Percentiles rank a stretch among this genome's conserved stretches.
These are phyloP conservation scores for Magnolia kwangsiensis DNA, from an alignment of 164 flowering plant genomes.

Conservation along the genomic window DNA sequence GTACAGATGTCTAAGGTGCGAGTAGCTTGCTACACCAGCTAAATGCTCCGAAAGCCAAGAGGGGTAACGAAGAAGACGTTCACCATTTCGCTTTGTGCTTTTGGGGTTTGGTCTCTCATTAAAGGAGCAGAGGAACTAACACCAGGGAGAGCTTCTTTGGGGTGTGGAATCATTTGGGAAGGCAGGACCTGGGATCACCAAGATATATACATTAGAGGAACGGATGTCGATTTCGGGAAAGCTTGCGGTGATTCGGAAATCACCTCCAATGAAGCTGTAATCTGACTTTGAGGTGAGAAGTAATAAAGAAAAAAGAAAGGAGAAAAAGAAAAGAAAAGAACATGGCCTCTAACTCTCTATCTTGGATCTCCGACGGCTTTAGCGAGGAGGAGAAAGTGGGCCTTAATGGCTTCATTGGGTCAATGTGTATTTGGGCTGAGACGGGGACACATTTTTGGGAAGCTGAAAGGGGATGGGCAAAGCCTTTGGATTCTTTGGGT, in stretches of 20 bases:
- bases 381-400: background rate
- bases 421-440: background rate
- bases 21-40: background rate
- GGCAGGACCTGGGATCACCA: background rate
- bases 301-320: background rate
- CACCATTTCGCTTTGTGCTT: background rate
- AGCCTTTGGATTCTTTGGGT: background rate
- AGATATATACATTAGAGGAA: background rate
- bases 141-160: background rate
- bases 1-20: slow-evolving; percentile 18
- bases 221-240: background rate
- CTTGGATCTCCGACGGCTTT: background rate
- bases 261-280: too few species aligned
- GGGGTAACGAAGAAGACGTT: background rate
- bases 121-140: background rate
- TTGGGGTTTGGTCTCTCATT: background rate
- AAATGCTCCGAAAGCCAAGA: background rate
- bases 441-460: background rate
- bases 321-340: background rate
- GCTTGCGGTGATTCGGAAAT: background rate
- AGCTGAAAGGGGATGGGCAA: background rate
- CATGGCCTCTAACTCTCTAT: background rate
- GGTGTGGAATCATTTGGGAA: background rate
- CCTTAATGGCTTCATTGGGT: background rate
- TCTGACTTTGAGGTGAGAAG: background rate